phyloP scores from a whole-genome alignment of 2,329 filamentous ascomycete species.

The Paracoccidioides lutzii region DNA sequence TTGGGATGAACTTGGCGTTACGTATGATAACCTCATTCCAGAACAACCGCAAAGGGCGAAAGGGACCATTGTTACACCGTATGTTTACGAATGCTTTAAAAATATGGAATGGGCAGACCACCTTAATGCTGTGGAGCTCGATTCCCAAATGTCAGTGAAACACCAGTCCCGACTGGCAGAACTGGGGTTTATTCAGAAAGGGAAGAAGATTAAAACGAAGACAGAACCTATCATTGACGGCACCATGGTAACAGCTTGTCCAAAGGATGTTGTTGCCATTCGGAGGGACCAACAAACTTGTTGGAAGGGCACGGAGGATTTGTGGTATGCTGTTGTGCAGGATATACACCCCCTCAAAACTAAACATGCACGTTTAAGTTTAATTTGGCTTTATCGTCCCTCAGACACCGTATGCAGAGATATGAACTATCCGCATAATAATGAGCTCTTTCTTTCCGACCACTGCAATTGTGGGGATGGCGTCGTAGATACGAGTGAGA shows the following conservation, averaged over 20 bases:
- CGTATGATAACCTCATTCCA: slow-evolving; percentile 21
- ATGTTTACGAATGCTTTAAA: slow-evolving; percentile 51
- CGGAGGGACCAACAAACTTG: slow-evolving; percentile 35
- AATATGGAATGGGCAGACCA: slow-evolving; percentile 44
- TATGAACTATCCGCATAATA: slow-evolving; percentile 54
- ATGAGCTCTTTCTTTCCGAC: slow-evolving; percentile 65
- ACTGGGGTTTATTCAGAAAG: slow-evolving; percentile 5
- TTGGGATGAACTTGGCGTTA: slow-evolving; percentile 40
- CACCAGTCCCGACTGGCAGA: slow-evolving; percentile 3
- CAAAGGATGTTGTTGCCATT: slow-evolving; percentile 40
- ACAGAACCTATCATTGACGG: not conserved
- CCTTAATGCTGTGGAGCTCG: slow-evolving; percentile 17
- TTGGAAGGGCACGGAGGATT: slow-evolving; percentile 43
- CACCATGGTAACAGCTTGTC: slow-evolving; percentile 14
- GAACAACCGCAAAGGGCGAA: slow-evolving; percentile 7
- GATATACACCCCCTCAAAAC: slow-evolving; percentile 25
- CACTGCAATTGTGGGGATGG: slow-evolving; percentile 56
- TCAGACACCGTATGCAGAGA: slow-evolving; percentile 56
- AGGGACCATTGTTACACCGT: slow-evolving; percentile 56
- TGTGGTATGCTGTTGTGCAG: slow-evolving; percentile 64
- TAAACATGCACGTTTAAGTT: slow-evolving; percentile 40
- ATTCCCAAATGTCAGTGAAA: slow-evolving; percentile 30
- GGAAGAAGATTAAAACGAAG: not conserved
- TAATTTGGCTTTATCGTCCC: slow-evolving; percentile 63
- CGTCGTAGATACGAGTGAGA: slow-evolving; percentile 41